These are phyloP conservation scores for Aspergillus thermomutatus DNA, from an alignment of 2,329 filamentous ascomycete species.

Conservation along the genomic window DNA sequence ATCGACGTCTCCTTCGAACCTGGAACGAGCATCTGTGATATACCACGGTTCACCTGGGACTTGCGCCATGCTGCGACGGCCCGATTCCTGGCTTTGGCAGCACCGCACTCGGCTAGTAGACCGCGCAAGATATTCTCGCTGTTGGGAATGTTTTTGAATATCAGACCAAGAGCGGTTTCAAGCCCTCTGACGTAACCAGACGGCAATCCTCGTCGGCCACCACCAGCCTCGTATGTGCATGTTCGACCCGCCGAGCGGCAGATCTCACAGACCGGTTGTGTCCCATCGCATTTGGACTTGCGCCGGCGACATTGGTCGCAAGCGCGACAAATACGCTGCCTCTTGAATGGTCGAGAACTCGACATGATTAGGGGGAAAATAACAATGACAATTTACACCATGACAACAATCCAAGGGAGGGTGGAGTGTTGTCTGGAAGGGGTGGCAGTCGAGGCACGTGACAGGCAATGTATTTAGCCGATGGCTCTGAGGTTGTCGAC, in stretches of 20 bases:
- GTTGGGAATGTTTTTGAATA: too few relatives aligned
- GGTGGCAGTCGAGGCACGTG: too few relatives aligned
- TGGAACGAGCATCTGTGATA: too few relatives aligned
- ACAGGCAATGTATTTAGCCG: too few relatives aligned
- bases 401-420: too few relatives aligned
- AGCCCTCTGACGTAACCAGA: conserved; percentile 71
- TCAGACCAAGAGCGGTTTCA: conserved; percentile 62
- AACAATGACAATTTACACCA: too few relatives aligned
- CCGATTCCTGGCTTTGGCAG: conserved; percentile 30
- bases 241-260: conserved; percentile 40
- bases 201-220: conserved; percentile 60
- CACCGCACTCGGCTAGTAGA: too few relatives aligned
- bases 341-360: not conserved
- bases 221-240: conserved; percentile 17
- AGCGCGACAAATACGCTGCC: conserved; percentile 48
- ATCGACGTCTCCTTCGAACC: too few relatives aligned
- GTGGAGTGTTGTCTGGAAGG: too few relatives aligned
- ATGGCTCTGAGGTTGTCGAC: too few relatives aligned
- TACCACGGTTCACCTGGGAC: conserved; percentile 2
- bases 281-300: conserved; percentile 68
- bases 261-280: conserved; percentile 61
- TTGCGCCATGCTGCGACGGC: not conserved
- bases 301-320: conserved; percentile 62
- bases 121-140: too few relatives aligned
- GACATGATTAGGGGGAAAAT: too few relatives aligned